These are phyloP conservation scores for Salvia splendens DNA, from an alignment of 257 asterid species.

Conservation along the genomic window DNA sequence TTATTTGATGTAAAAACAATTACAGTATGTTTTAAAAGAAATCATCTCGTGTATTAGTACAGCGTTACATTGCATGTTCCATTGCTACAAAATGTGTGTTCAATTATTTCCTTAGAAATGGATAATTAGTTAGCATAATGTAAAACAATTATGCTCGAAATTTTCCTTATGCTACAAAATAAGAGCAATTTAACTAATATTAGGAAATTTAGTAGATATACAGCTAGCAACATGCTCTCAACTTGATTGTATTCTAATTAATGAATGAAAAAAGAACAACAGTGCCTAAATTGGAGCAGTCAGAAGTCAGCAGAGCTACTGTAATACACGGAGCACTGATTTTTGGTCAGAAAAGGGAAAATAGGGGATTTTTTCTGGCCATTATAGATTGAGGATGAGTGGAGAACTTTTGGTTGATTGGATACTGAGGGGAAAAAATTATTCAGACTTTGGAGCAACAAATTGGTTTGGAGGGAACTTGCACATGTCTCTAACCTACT, in stretches of 20 bases:
- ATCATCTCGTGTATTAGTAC: not conserved
- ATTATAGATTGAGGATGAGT: not conserved
- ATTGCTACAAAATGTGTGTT: not conserved
- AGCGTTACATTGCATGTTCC: not conserved
- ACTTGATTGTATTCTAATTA: not conserved
- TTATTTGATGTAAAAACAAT: not conserved
- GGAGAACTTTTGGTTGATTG: not conserved
- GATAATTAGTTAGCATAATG: conserved; percentile 7
- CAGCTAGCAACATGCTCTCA: not conserved
- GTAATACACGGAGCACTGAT: not conserved
- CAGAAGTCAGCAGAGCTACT: not conserved
- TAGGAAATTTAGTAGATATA: not conserved
- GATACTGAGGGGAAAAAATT: not conserved
- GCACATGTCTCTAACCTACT: not conserved
- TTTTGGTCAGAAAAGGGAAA: not conserved
- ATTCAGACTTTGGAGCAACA: not conserved
- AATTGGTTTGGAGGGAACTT: not conserved
- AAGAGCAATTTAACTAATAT: not conserved
- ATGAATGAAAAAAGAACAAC: not conserved
- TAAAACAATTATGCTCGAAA: not conserved
- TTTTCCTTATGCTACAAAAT: not conserved
- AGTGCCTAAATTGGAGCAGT: not conserved
- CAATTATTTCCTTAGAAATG: not conserved
- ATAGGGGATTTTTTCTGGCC: not conserved
- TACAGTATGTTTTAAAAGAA: not conserved